Base-by-base conservation (phyloP, 352 stramenopile genomes). In the Globisporangium spiculum region DNA sequence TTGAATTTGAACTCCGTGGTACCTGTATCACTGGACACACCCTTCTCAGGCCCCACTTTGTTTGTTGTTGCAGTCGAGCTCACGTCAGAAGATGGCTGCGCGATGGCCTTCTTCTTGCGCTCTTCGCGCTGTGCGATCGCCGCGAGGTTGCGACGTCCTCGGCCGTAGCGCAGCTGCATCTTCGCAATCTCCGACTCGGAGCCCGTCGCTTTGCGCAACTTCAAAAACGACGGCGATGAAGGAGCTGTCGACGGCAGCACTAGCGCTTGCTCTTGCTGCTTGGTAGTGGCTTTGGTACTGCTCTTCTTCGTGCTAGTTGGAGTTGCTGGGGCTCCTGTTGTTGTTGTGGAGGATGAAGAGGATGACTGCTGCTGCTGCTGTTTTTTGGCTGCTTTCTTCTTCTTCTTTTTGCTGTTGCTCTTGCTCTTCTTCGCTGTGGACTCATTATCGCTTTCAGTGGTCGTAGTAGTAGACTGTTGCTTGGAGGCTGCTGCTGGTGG, bases 151-250 rank as follows among this genome's bases (percentile, higher is more conserved):
- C 81, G 81, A 6, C 80, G 74, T 12, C 84, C 84, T 10, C 79
- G 75, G 22, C 84, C 84, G 58, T 92, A 92, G 24, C 76, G 78
- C 18, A 92, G 73, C 32, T 92, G 84, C 84, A 92, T 92, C 68
- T 84, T 86, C 24, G 80, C 77, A 41, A 90, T 66, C 70, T 92
- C 84, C 4, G 79, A 88, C 69, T 92, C 84, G 52, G 75, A 84
- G 54, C 79, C 83, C 50, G 77, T 86, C 8, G 82, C 77, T 44
- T 90, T 90, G 24, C 79, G 77, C 44, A 92, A 68, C 64, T 80
- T 88, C 6, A 91, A 30, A 38, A 90, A 88, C 3, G 80, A 78
- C n/a, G 76, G 71, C 4, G 41, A 20, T 4, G 55, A 22, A 30
- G 27, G 27, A 30, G 27, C 3, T 30, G 27, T 30, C 27, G 27